Conservation (phyloP, 148 eudicot species). For the Rhododendron molle region DNA sequence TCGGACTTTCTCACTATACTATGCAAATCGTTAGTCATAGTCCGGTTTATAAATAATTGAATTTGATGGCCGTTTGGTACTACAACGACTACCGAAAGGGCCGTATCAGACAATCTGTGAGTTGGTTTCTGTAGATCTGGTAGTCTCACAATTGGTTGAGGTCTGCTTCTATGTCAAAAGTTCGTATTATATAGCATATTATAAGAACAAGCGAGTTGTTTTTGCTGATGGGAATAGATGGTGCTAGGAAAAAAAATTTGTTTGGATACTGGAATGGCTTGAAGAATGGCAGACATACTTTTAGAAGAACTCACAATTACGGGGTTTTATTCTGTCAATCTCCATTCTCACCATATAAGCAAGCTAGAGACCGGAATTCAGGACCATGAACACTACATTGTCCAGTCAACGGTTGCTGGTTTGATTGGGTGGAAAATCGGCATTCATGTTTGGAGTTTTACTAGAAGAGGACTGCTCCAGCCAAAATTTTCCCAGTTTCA, state of each 20-base stretch:
- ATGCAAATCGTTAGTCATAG: too few species aligned
- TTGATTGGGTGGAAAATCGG: too few species aligned
- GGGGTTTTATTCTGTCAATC: constrained; percentile 1
- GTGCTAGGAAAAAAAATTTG: not conserved
- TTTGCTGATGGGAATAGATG: not conserved
- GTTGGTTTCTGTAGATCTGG: not conserved
- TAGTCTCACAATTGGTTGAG: not conserved
- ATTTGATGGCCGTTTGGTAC: too few species aligned
- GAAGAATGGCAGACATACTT: not conserved
- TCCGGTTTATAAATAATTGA: too few species aligned
- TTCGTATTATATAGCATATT: not conserved
- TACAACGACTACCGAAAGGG: too few species aligned
- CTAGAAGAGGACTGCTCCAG: too few species aligned
- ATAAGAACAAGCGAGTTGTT: not conserved
- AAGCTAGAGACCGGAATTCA: too few species aligned
- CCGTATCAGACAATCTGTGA: not conserved
- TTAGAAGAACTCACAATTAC: not conserved
- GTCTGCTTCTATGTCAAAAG: not conserved
- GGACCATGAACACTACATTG: too few species aligned
- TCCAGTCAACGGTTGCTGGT: too few species aligned
- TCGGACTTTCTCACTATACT: too few species aligned
- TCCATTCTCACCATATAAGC: not conserved
- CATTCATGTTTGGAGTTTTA: too few species aligned
- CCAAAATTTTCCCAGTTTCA: too few species aligned
- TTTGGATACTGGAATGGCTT: not conserved